Evolutionary conservation across 2,329 filamentous ascomycete species (phyloP).

Genomic region (Aquanectria penicillioides): DNA sequence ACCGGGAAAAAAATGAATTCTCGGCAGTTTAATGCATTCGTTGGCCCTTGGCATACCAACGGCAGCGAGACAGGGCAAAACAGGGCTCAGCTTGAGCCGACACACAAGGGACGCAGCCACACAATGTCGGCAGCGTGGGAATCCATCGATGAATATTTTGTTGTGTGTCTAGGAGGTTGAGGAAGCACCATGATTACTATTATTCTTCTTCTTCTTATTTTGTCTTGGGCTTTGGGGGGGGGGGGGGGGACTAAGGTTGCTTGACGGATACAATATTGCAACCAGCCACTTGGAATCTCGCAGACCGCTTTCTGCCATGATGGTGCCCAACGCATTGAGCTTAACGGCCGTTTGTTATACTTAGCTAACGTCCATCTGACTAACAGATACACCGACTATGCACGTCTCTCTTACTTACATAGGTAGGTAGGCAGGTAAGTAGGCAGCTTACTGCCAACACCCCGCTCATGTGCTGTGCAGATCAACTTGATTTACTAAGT

Average conservation of each 20-base stretch:
- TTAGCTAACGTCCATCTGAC: background rate
- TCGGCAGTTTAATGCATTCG: background rate
- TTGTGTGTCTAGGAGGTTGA: background rate
- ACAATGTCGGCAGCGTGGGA: background rate
- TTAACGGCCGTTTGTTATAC: slow-evolving; percentile 1
- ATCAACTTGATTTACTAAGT: no score
- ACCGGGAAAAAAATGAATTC: background rate
- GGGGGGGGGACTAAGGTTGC: no score
- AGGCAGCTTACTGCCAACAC: no score
- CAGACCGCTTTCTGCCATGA: background rate
- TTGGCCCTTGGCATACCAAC: background rate
- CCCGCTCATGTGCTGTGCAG: no score
- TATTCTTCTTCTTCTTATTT: no score
- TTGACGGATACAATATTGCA: no score
- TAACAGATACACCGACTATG: slow-evolving; percentile 10
- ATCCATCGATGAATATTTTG: slow-evolving; percentile 1
- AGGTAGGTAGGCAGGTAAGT: no score
- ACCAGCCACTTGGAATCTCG: background rate
- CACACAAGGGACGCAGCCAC: slow-evolving; percentile 8
- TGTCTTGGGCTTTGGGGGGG: no score
- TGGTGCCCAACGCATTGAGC: background rate
- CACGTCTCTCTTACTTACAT: background rate
- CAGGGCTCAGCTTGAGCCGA: background rate
- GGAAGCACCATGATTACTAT: no score
- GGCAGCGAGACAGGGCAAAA: background rate